Percentiles rank a stretch among this genome's conserved stretches.
These are phyloP conservation scores for Teunomyces panamensis DNA, from an alignment of 805 yeast genomes.

Conservation along the genomic window DNA sequence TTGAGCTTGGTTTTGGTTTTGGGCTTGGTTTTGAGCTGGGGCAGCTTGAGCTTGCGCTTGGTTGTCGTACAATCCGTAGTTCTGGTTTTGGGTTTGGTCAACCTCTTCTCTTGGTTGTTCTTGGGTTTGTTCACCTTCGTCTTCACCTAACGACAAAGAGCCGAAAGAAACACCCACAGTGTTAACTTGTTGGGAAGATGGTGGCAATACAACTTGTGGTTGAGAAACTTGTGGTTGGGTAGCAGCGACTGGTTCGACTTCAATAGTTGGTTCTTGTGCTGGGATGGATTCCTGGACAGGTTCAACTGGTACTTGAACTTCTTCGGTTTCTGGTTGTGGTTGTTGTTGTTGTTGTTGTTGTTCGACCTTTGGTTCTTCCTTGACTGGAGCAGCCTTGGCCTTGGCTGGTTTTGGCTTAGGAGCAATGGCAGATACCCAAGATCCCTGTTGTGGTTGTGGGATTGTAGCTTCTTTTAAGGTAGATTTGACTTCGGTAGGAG, in stretches of 20 bases:
- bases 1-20: constrained; percentile 7
- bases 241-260: constrained; percentile 12
- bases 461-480: constrained; percentile 36
- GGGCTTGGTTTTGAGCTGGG: constrained; percentile 5
- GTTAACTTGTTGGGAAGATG: constrained; percentile 42
- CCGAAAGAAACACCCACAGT: constrained; percentile 64
- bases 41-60: constrained; percentile 6
- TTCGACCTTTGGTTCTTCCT: constrained; percentile 11
- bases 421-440: constrained; percentile 71
- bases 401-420: constrained; percentile 45
- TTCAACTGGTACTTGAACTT: constrained; percentile 12
- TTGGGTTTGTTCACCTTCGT: constrained; percentile 27
- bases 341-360: constrained; percentile 13
- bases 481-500: constrained; percentile 9
- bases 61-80: constrained; percentile 12
- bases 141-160: constrained; percentile 49
- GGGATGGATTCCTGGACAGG: constrained; percentile 5
- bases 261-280: constrained; percentile 15
- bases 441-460: constrained; percentile 48
- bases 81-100: constrained; percentile 10
- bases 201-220: constrained; percentile 52
- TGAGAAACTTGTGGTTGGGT: constrained; percentile 12
- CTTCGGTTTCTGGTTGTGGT: constrained; percentile 8
- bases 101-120: constrained; percentile 8
- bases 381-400: constrained; percentile 10